These are phyloP conservation scores for Polysphondylium violaceum DNA, from an alignment of 78 protist genomes.

Conservation along the genomic window DNA sequence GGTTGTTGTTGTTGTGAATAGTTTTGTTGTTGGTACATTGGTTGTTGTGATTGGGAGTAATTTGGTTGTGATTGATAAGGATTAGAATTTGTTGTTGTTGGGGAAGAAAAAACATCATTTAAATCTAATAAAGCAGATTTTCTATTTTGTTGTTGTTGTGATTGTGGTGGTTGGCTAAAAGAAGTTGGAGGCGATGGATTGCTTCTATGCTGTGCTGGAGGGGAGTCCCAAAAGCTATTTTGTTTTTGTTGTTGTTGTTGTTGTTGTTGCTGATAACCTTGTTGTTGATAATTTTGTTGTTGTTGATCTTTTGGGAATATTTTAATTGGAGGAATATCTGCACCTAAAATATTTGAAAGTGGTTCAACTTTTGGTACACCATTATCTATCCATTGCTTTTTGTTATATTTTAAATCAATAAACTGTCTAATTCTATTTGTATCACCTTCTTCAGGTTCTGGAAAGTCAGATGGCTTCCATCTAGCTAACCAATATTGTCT, in stretches of 20 bases:
- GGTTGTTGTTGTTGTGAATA: not conserved
- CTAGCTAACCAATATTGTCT: slow-evolving; percentile 66
- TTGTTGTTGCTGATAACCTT: slow-evolving; percentile 1
- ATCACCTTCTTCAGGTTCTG: slow-evolving; percentile 79
- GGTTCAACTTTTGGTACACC: slow-evolving; percentile 51
- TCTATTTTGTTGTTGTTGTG: not conserved
- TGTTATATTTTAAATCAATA: slow-evolving; percentile 68
- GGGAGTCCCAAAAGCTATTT: slow-evolving; percentile 23
- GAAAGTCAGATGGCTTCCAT: slow-evolving; percentile 79
- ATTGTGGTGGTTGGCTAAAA: not conserved
- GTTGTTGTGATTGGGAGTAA: not conserved
- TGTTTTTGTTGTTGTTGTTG: slow-evolving; percentile 25
- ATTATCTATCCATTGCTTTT: slow-evolving; percentile 63
- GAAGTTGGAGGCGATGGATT: not conserved
- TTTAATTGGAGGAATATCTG: slow-evolving; percentile 63
- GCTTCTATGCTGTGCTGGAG: slow-evolving; percentile 7
- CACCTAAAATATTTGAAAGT: slow-evolving; percentile 60
- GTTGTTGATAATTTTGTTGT: slow-evolving; percentile 8
- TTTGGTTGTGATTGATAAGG: not conserved
- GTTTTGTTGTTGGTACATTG: not conserved
- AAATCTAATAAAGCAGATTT: slow-evolving; percentile 22
- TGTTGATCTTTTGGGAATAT: slow-evolving; percentile 2
- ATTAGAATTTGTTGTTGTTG: not conserved
- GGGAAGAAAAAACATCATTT: slow-evolving; percentile 46
- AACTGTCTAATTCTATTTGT: slow-evolving; percentile 47